A percentile compares a stretch with the other conserved stretches of the same genome.
Conservation (phyloP, 148 eudicot species). For the Vaccinium myrtillus region DNA sequence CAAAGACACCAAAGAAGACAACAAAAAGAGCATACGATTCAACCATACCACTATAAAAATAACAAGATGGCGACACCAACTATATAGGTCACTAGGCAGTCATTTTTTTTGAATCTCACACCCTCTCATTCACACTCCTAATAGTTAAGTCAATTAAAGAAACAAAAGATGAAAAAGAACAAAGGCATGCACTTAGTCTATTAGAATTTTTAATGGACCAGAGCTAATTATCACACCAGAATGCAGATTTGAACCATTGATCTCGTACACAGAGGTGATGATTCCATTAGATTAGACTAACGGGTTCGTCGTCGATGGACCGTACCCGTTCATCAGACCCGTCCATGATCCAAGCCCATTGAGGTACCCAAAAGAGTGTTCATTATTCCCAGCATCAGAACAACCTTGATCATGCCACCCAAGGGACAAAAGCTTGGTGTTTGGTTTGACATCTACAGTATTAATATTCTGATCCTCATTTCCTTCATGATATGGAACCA, state of each 20-base stretch:
- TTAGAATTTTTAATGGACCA: neutral
- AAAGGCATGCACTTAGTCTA: slow-evolving; percentile 16
- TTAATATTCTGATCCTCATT: slow-evolving; percentile 12
- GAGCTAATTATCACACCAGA: neutral
- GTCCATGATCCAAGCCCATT: slow-evolving; percentile 56
- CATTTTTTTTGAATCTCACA: slow-evolving; percentile 20
- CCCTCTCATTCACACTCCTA: slow-evolving; percentile 25
- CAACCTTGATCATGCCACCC: slow-evolving; percentile 75
- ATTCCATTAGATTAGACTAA: slow-evolving; percentile 32
- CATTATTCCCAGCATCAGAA: slow-evolving; percentile 33
- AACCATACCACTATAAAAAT: slow-evolving; percentile 10
- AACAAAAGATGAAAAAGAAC: slow-evolving; percentile 14
- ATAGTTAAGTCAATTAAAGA: slow-evolving; percentile 13
- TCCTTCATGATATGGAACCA: slow-evolving; percentile 31
- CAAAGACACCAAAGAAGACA: slow-evolving; percentile 15
- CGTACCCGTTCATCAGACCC: slow-evolving; percentile 58
- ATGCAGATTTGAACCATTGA: neutral
- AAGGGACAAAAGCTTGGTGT: slow-evolving; percentile 65
- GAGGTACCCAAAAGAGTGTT: slow-evolving; percentile 41
- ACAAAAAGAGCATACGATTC: slow-evolving; percentile 1
- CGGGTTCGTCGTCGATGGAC: slow-evolving; percentile 59
- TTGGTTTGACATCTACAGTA: slow-evolving; percentile 67
- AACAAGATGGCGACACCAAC: slow-evolving; percentile 10
- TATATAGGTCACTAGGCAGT: slow-evolving; percentile 9
- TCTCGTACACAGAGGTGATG: neutral